Base-by-base conservation (phyloP, 2,329 filamentous ascomycete genomes). In the Rugonectria rugulosa region DNA sequence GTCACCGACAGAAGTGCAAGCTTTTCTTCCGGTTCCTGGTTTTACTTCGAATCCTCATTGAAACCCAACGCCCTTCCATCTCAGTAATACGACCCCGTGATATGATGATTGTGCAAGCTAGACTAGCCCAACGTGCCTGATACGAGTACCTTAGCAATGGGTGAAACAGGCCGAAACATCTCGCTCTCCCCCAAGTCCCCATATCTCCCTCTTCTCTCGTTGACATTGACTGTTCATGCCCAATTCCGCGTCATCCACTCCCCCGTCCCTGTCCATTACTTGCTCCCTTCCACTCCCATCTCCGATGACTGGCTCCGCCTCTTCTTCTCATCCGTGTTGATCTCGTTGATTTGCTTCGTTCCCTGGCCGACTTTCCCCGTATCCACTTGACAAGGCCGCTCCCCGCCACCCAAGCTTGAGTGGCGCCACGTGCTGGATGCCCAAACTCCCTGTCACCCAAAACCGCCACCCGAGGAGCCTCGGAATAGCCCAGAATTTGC, bases 341-440 rank as follows among this genome's bases (percentile, higher is more conserved):
- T 42, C 38, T 46, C 34, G 43, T 38, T 40, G 40, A 37, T 50
- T 42, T 23, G 42, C 23, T 45, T 42, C 45, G 53, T 46, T 50
- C 45, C 54, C 50, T 53, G 55, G 52, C 56, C 57, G 57, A 54
- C 47, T 64, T 56, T 59, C 60, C 56, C 59, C 55, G 50, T 58
- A 55, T 56, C 51, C 51, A 58, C 57, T 52, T 42, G 48, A 56
- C 52, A 49, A 53, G 36, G 44, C 48, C 42, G 40, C 52, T 59
- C 63, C 63, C 64, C 65, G 58, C 64, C 60, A 61, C 63, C 51
- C 43, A 53, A 42, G 57, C 64, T 61, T 56, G 48, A 67, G 65
- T 67, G 65, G 65, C 65, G 65, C 65, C 65, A 67, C 65, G 65
- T 67, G 63, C 65, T 56, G 44, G 48, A 50, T 60, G 56, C 64